A percentile compares a stretch with the other conserved stretches of the same genome.
These are phyloP conservation scores for Knoxia roxburghii DNA, from an alignment of 257 asterid species.

Conservation along the genomic window DNA sequence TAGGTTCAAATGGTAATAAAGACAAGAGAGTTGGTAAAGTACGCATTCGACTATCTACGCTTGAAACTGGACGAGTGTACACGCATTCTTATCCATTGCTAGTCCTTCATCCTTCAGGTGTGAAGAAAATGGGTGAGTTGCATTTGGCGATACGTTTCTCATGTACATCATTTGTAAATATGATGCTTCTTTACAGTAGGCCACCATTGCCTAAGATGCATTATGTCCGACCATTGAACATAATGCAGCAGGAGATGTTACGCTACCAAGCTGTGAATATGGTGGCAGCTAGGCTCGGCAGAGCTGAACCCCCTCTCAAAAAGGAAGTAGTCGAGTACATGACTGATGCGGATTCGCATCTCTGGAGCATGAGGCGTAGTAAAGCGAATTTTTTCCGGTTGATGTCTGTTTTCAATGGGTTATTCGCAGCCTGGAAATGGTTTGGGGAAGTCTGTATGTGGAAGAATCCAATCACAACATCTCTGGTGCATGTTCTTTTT, in stretches of 20 bases:
- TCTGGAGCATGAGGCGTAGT: conserved; percentile 98
- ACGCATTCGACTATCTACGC: conserved; percentile 76
- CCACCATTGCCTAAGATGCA: conserved; percentile 92
- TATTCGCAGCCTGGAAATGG: conserved; percentile 61
- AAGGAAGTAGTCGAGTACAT: conserved; percentile 80
- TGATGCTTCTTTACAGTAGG: conserved; percentile 61
- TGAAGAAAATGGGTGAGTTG: conserved; percentile 92
- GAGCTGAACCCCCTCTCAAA: conserved; percentile 85
- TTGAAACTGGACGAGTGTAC: conserved; percentile 72
- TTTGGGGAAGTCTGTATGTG: conserved; percentile 68
- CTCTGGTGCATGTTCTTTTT: conserved; percentile 68
- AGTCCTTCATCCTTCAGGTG: conserved; percentile 76
- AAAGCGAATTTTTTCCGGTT: conserved; percentile 79
- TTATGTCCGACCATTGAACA: conserved; percentile 56
- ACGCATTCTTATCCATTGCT: conserved; percentile 80
- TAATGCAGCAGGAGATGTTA: conserved; percentile 58
- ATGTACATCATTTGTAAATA: conserved; percentile 53
- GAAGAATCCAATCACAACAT: conserved; percentile 71
- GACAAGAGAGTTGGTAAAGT: conserved; percentile 78
- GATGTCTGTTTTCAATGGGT: conserved; percentile 52
- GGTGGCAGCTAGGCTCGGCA: conserved; percentile 67
- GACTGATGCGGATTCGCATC: conserved; percentile 73
- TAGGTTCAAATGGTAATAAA: conserved; percentile 37
- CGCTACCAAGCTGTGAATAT: conserved; percentile 76
- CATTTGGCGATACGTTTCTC: conserved; percentile 87